Evolutionary conservation across 1,139 yeast species (phyloP).

Genomic region (Yamadazyma membranifaciens): DNA sequence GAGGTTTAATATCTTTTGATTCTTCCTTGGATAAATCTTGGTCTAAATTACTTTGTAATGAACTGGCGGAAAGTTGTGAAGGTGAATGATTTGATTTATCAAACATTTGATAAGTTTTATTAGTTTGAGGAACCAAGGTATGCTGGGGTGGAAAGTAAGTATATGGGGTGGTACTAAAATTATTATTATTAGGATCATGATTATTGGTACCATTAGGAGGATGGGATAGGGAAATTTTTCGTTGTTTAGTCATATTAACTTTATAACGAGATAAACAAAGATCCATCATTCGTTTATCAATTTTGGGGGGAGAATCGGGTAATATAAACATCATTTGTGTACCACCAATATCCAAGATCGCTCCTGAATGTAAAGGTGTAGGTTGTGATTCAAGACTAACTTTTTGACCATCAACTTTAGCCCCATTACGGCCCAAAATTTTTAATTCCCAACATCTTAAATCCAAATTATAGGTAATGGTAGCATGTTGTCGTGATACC

Average conservation of each 20-base stretch:
- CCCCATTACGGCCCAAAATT: slow-evolving; percentile 88
- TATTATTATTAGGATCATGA: slow-evolving; percentile 2
- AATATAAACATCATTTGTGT: slow-evolving; percentile 98
- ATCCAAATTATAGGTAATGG: slow-evolving; percentile 72
- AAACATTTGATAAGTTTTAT: slow-evolving; percentile 53
- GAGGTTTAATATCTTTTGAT: slow-evolving; percentile 91
- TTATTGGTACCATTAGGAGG: neutral
- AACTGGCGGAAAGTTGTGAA: slow-evolving; percentile 38
- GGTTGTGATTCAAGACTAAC: slow-evolving; percentile 49
- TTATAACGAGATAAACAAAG: slow-evolving; percentile 34
- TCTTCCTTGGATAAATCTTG: slow-evolving; percentile 86
- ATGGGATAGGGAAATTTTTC: slow-evolving; percentile 9
- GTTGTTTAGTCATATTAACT: slow-evolving; percentile 21
- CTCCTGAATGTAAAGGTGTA: slow-evolving; percentile 73
- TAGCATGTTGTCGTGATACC: slow-evolving; percentile 87
- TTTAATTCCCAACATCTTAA: slow-evolving; percentile 82
- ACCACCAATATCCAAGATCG: slow-evolving; percentile 90
- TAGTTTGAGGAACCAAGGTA: slow-evolving; percentile 23
- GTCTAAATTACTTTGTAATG: slow-evolving; percentile 48
- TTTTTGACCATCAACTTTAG: slow-evolving; percentile 76
- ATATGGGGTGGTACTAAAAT: slow-evolving; percentile 6
- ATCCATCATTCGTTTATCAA: slow-evolving; percentile 51
- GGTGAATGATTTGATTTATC: slow-evolving; percentile 45
- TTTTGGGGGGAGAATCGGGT: slow-evolving; percentile 83
- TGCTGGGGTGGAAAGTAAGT: slow-evolving; percentile 21